phyloP scores from a whole-genome alignment of 169 alveolate species.

The Fabrea salina region DNA sequence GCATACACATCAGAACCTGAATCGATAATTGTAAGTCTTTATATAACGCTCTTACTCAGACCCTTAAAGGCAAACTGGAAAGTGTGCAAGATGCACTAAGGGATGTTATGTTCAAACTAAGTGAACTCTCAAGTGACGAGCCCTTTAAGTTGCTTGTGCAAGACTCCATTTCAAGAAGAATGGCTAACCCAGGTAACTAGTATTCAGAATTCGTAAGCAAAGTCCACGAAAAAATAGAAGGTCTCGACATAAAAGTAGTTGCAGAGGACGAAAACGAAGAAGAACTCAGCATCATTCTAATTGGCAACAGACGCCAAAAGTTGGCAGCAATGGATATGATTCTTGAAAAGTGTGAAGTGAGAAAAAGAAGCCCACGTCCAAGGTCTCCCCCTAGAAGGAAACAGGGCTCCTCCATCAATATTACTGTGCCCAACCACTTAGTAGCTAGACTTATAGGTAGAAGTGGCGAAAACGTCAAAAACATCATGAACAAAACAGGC shows the following conservation, averaged over 20 bases:
- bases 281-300: background rate
- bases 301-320: background rate
- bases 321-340: background rate
- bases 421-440: conserved; percentile 53
- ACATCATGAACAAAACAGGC: conserved; percentile 53
- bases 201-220: background rate
- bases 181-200: background rate
- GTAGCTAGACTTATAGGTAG: conserved; percentile 57
- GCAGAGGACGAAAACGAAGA: background rate
- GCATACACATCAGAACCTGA: too few relatives aligned
- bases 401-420: conserved; percentile 32
- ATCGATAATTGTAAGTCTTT: background rate
- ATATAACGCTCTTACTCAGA: conserved; percentile 13
- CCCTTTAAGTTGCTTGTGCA: conserved; percentile 9
- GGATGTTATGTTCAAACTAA: background rate
- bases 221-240: background rate
- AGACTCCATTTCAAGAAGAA: background rate
- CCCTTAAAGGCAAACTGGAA: background rate
- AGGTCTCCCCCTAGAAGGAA: conserved; percentile 21
- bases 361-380: conserved; percentile 7
- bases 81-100: background rate
- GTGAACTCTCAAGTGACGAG: conserved; percentile 4
- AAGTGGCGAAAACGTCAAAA: conserved; percentile 56
- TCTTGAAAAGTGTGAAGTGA: background rate
- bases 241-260: background rate